phyloP scores from a whole-genome alignment of 2,329 filamentous ascomycete species.

The Botrytis hyacinthi region DNA sequence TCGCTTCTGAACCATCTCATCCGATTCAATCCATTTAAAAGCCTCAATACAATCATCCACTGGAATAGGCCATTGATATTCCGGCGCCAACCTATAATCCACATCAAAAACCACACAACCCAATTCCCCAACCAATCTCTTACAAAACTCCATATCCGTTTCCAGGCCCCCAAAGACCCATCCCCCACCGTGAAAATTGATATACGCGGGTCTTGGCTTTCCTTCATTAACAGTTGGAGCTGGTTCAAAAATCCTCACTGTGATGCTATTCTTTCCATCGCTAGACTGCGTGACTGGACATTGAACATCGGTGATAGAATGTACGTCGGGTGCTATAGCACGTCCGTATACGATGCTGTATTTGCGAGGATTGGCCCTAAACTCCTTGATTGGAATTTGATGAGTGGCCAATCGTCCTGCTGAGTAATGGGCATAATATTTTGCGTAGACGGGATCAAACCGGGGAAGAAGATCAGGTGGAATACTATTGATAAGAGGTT shows the following conservation, averaged over 20 bases:
- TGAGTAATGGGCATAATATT: conserved; percentile 45
- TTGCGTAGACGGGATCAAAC: conserved; percentile 44
- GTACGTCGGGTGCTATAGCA: conserved; percentile 38
- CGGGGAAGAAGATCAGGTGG: conserved; percentile 40
- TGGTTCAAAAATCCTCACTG: conserved; percentile 43
- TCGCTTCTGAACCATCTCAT: conserved; percentile 29
- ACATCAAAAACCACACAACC: conserved; percentile 45
- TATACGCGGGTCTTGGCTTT: conserved; percentile 40
- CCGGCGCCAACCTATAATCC: conserved; percentile 46
- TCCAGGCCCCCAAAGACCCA: conserved; percentile 45
- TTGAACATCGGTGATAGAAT: conserved; percentile 43
- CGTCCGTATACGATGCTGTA: conserved; percentile 42
- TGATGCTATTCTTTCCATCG: conserved; percentile 40
- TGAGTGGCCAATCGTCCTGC: conserved; percentile 44
- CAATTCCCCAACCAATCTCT: conserved; percentile 42
- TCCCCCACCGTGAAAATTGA: conserved; percentile 38
- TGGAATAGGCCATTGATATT: conserved; percentile 46
- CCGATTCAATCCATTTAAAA: conserved; percentile 41
- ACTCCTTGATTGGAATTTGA: conserved; percentile 38
- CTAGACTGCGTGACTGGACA: conserved; percentile 40
- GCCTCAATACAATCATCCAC: conserved; percentile 47
- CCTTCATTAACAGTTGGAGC: conserved; percentile 33
- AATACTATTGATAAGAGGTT: conserved; percentile 45
- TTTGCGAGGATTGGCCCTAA: conserved; percentile 42
- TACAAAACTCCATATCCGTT: conserved; percentile 44